Conservation (phyloP, 768 basidiomycete genomes). For the Lactarius sp. region DNA sequence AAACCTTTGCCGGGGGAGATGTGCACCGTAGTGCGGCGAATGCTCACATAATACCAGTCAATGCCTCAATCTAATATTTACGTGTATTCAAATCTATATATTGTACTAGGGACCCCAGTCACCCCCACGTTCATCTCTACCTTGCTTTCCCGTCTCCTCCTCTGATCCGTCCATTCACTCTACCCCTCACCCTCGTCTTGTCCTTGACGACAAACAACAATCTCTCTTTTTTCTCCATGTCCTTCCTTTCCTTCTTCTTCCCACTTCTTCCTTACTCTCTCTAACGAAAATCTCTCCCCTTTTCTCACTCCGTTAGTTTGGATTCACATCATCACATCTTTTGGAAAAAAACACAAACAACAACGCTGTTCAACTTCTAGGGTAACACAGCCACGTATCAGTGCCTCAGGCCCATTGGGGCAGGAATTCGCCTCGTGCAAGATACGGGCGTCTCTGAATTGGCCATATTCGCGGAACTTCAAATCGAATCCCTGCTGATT, state of each 20-base stretch:
- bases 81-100: constrained; percentile 10
- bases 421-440: constrained; percentile 17
- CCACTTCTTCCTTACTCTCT: not conserved
- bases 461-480: constrained; percentile 19
- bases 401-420: constrained; percentile 18
- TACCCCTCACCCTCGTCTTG: not conserved
- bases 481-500: constrained; percentile 11
- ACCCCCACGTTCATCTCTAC: constrained; percentile 4
- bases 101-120: constrained; percentile 7
- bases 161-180: not conserved
- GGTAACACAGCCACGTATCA: constrained; percentile 25
- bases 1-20: constrained; percentile 16
- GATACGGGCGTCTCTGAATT: constrained; percentile 8
- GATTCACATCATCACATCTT: constrained; percentile 10
- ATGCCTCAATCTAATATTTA: not conserved
- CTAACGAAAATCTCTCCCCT: not conserved
- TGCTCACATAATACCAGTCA: constrained; percentile 20
- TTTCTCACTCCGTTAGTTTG: not conserved
- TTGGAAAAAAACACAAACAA: not conserved
- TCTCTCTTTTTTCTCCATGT: too few relatives aligned
- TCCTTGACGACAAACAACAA: constrained; percentile 3
- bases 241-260: not conserved
- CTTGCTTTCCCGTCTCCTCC: not conserved
- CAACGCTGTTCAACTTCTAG: constrained; percentile 4
- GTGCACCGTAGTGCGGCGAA: constrained; percentile 24